Base-by-base conservation (phyloP, 1,139 yeast genomes). In the Lizanozyma gosingica region DNA sequence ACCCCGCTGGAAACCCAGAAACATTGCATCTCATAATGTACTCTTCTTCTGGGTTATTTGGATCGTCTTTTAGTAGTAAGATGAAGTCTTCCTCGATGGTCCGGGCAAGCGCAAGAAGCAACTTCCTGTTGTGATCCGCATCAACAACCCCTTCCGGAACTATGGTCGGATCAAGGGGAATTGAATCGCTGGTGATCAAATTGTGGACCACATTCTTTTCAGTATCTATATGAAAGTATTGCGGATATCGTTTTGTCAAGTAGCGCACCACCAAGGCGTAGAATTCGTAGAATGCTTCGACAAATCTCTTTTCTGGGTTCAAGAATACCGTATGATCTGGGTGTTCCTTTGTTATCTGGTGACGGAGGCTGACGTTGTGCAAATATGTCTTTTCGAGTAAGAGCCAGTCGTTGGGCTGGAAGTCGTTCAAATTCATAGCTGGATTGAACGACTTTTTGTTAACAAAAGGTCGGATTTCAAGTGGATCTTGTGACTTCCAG, bases 1-100 rank as follows among this genome's bases (percentile, higher is more conserved):
- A 84, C 0, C 92, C 94, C 2, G 84, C 80, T 0, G 94, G 88
- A 60, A 81, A 83, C 2, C 79, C 80, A 53, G 81, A 74, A 0
- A 78, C 64, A 0, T 85, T 86, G 1, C 76, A 83, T 45, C 82
- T 72, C 52, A 81, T 67, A 43, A 69, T 68, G 55, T 81, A 83
- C 56, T 83, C 85, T 9, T 67, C 65, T 1, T 71, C 71, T 35
- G 70, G 71, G 14, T 65, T 68, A 34, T 62, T 66, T 11, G 61
- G 51, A 9, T 57, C 59, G 50, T 80, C 83, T 43, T 71, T 75
- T 44, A 75, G 55, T 46, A 83, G 52, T 6, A 83, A 59, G 40
- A 83, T 62, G 47, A 81, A 72, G 52, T 83, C 94, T 49, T 83
- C 94, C 49, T 82, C 88, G 15, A 81, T 70, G 38, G 72, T 70